Percentiles rank a stretch among this genome's conserved stretches.
Conservation (phyloP, 164 flowering plant species). For the Stephania yunnanensis region DNA sequence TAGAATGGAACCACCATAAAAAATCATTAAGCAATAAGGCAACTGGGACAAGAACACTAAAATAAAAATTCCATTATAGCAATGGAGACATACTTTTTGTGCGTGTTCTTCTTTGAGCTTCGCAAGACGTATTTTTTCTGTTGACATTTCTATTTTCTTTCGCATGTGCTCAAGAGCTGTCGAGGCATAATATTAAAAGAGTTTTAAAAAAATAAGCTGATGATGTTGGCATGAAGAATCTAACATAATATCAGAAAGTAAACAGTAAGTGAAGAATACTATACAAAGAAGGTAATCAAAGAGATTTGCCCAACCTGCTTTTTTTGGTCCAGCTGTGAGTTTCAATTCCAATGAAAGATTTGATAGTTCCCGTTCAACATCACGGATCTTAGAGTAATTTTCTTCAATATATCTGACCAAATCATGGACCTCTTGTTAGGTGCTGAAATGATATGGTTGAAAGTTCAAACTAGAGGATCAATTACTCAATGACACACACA, state of each 20-base stretch:
- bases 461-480: background rate
- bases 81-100: constrained; percentile 48
- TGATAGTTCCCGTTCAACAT: constrained; percentile 83
- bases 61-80: background rate
- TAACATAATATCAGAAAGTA: background rate
- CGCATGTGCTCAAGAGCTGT: constrained; percentile 86
- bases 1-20: background rate
- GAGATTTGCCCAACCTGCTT: constrained; percentile 60
- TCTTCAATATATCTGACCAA: constrained; percentile 76
- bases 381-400: constrained; percentile 90
- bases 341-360: constrained; percentile 82
- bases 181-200: constrained; percentile 17
- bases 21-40: background rate
- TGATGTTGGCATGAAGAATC: background rate
- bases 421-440: constrained; percentile 6
- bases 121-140: constrained; percentile 71
- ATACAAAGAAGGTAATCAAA: constrained; percentile 10
- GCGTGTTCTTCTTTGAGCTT: constrained; percentile 89
- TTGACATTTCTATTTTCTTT: constrained; percentile 84
- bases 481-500: background rate
- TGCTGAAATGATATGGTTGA: background rate
- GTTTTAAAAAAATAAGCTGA: background rate
- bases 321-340: constrained; percentile 95
- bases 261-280: constrained; percentile 1
- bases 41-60: background rate